Percentiles rank a stretch among this genome's conserved stretches.
phyloP scores from a whole-genome alignment of 1,284 basidiomycete species.

The Puccinia novopanici region DNA sequence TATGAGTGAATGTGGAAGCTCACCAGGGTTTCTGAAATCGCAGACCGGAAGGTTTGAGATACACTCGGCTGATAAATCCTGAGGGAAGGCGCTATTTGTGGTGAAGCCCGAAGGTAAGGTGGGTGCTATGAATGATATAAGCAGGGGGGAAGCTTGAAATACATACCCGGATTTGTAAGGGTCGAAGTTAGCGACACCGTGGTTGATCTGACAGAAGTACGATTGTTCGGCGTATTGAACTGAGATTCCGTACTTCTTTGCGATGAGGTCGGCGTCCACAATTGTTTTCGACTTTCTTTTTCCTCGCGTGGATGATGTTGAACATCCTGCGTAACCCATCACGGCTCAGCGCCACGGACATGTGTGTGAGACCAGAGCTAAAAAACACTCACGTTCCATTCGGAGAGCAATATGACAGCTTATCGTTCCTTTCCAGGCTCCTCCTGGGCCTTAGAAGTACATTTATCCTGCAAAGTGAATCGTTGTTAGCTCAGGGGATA shows the following conservation, averaged over 20 bases:
- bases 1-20: neutral
- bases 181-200: constrained; percentile 16
- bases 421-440: constrained; percentile 27
- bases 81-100: constrained; percentile 21
- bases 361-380: neutral
- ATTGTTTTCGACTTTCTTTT: constrained; percentile 34
- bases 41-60: constrained; percentile 39
- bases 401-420: constrained; percentile 34
- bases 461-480: constrained; percentile 31
- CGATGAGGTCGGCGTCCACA: constrained; percentile 27
- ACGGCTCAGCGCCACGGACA: neutral
- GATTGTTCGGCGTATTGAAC: constrained; percentile 42
- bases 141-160: neutral
- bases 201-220: constrained; percentile 31
- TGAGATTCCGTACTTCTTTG: constrained; percentile 42
- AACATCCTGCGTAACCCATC: constrained; percentile 26
- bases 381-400: constrained; percentile 22
- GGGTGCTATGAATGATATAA: neutral
- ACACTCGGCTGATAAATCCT: constrained; percentile 27
- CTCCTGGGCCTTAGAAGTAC: constrained; percentile 32
- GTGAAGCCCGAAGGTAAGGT: no score
- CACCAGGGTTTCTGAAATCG: constrained; percentile 45
- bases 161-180: constrained; percentile 46
- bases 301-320: constrained; percentile 31
- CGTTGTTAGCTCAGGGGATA: neutral